These are phyloP conservation scores for Arthrinium puccinioides DNA, from an alignment of 2,329 filamentous ascomycete species.

Conservation along the genomic window DNA sequence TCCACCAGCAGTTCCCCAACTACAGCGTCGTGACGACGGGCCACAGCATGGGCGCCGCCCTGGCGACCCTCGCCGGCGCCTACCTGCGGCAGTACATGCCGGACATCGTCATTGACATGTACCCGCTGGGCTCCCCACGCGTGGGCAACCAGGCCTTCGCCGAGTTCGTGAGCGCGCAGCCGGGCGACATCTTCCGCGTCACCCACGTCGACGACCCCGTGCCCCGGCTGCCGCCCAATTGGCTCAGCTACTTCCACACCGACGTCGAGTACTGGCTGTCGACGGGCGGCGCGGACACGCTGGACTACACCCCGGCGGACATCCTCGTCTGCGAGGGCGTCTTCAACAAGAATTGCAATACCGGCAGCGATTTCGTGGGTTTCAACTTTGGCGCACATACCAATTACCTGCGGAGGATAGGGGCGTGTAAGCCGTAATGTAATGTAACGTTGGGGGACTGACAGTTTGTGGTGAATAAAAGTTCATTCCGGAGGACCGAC, in stretches of 20 bases:
- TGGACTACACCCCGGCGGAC: slow-evolving; percentile 29
- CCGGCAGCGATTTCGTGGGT: slow-evolving; percentile 27
- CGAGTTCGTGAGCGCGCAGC: slow-evolving; percentile 15
- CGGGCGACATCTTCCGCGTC: slow-evolving; percentile 7
- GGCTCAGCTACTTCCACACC: slow-evolving; percentile 5
- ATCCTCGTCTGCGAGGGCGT: slow-evolving; percentile 41
- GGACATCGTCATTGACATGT: slow-evolving; percentile 14
- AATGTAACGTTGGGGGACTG: too few relatives aligned
- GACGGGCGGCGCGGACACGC: slow-evolving; percentile 9
- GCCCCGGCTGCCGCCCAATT: slow-evolving; percentile 5
- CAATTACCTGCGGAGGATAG: slow-evolving; percentile 39
- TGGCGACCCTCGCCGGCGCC: slow-evolving; percentile 18
- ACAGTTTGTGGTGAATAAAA: too few relatives aligned
- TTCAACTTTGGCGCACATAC: slow-evolving; percentile 37
- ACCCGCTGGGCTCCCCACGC: slow-evolving; percentile 22
- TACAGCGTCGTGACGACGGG: slow-evolving; percentile 19
- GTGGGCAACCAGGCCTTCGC: slow-evolving; percentile 18
- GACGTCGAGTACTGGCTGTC: slow-evolving; percentile 1
- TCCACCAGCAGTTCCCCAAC: slow-evolving; percentile 9
- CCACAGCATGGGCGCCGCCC: slow-evolving; percentile 21
- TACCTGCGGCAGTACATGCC: slow-evolving; percentile 8
- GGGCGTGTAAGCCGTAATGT: slow-evolving; percentile 32
- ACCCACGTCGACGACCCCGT: slow-evolving; percentile 10
- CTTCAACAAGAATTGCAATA: slow-evolving; percentile 43
- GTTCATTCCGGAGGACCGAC: too few relatives aligned